Conservation (phyloP, 331 rosid genomes). For the Malus hybrid region DNA sequence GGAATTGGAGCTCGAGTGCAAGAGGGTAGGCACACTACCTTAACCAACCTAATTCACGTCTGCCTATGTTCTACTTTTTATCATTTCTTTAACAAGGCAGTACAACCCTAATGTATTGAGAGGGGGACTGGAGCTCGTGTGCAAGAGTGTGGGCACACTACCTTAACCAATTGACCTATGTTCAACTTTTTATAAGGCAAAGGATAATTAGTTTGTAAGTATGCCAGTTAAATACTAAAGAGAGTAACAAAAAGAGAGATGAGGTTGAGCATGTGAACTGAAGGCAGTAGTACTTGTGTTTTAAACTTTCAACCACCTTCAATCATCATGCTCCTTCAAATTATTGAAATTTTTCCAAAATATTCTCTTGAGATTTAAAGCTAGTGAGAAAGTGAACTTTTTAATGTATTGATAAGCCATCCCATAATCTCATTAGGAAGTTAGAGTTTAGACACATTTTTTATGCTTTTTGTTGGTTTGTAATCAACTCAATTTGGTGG, state of each 20-base stretch:
- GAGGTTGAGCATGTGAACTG: conserved; percentile 19
- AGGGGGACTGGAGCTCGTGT: too few species aligned
- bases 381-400: conserved; percentile 25
- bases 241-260: not conserved
- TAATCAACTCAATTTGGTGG: conserved; percentile 8
- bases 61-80: too few species aligned
- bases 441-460: conserved; percentile 24
- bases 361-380: conserved; percentile 27
- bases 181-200: not conserved
- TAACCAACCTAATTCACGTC: too few species aligned
- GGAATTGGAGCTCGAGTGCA: too few species aligned
- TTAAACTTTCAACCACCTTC: conserved; percentile 17
- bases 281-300: conserved; percentile 11
- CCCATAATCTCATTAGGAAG: conserved; percentile 7
- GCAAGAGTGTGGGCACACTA: too few species aligned
- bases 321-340: conserved; percentile 6
- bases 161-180: too few species aligned
- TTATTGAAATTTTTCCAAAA: conserved; percentile 7
- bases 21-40: too few species aligned
- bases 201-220: conserved; percentile 16
- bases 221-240: conserved; percentile 6
- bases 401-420: conserved; percentile 25
- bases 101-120: too few species aligned
- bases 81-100: too few species aligned
- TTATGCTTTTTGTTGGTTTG: conserved; percentile 16